These are phyloP conservation scores for Liriodendron chinense DNA, from an alignment of 164 flowering plant genomes.

Conservation along the genomic window DNA sequence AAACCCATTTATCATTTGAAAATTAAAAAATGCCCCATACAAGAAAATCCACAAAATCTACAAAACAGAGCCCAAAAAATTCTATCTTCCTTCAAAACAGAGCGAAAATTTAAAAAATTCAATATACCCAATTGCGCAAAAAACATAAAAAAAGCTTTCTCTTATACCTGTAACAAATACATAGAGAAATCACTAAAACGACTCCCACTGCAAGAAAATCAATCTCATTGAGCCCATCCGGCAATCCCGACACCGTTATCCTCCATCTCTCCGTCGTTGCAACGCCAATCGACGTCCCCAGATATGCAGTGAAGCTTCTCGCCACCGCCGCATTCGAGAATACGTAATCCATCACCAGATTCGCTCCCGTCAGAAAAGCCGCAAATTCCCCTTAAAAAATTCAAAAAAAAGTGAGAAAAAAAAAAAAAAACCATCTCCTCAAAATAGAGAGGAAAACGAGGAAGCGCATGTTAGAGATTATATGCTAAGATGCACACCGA, in stretches of 20 bases:
- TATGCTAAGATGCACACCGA: constrained; percentile 43
- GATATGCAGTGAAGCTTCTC: constrained; percentile 62
- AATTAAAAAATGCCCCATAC: too few species aligned
- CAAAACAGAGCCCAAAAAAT: too few species aligned
- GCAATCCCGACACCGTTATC: constrained; percentile 35
- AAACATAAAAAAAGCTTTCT: not conserved
- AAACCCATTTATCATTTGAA: too few species aligned
- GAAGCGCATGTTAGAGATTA: not conserved
- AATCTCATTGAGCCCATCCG: constrained; percentile 55
- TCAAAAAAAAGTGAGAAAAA: not conserved
- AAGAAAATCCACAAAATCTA: too few species aligned
- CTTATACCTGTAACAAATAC: constrained; percentile 64
- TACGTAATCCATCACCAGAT: constrained; percentile 74
- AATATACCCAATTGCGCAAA: not conserved
- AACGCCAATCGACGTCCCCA: constrained; percentile 48
- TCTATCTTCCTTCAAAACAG: not conserved
- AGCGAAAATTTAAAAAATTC: too few species aligned
- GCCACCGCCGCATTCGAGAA: constrained; percentile 78
- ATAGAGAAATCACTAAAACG: constrained; percentile 40
- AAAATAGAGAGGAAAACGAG: not conserved
- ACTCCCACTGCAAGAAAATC: constrained; percentile 62
- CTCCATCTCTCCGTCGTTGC: constrained; percentile 47
- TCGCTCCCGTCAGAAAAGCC: constrained; percentile 67
- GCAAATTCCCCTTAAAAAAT: constrained; percentile 58
- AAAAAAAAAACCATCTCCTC: not conserved